Base-by-base conservation (phyloP, 2,329 filamentous ascomycete species). In the Graphilbum ipis-grandicollis region DNA sequence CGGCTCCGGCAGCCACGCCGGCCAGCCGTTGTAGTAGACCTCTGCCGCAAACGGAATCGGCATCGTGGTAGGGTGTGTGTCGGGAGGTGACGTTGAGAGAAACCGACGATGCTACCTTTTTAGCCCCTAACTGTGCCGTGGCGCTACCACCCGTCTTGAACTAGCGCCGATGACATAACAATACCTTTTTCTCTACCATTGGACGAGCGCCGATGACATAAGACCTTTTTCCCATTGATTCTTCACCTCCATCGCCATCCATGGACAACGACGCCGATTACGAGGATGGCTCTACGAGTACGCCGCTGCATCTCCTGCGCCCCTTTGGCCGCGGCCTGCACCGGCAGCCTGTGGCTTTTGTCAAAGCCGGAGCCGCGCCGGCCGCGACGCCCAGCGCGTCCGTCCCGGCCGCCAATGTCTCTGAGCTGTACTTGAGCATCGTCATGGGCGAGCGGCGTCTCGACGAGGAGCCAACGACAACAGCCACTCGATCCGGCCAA, bases 351-450 rank as follows among this genome's bases (percentile, higher is more conserved):
- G 61, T 76, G 41, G 57, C 65, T 35, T 75, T 76, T 44, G 68
- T 76, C n/a, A 63, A 59, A 18, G 71, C 68, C 8, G 57, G 61
- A 19, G 40, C 35, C 22, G 21, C 31, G 0, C n/a, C 34, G 17
- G 26, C 26, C 13, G 14, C 2, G 52, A 57, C 10, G 40, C 50
- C 13, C 50, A 47, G 9, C 14, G 36, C 44, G 1, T 38, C 21
- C 14, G 35, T 44, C 1, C 31, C 52, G 9, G 40, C 46, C 13
- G 51, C 52, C 21, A 55, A 55, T 7, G 51, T 70, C 25, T 63
- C 70, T 1, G 71, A 81, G 39, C 56, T 71, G 33, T 83, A 84
- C 46, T 64, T 81, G 19, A 70, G 65, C 41, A 65, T 83, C 40
- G 78, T 83, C 35, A 31, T 42, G 32, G 36, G 33, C 6, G 21